Percentiles rank a stretch among this genome's conserved stretches.
These are phyloP conservation scores for Penicillium sp. DNA, from an alignment of 2,329 filamentous ascomycete species.

Conservation along the genomic window DNA sequence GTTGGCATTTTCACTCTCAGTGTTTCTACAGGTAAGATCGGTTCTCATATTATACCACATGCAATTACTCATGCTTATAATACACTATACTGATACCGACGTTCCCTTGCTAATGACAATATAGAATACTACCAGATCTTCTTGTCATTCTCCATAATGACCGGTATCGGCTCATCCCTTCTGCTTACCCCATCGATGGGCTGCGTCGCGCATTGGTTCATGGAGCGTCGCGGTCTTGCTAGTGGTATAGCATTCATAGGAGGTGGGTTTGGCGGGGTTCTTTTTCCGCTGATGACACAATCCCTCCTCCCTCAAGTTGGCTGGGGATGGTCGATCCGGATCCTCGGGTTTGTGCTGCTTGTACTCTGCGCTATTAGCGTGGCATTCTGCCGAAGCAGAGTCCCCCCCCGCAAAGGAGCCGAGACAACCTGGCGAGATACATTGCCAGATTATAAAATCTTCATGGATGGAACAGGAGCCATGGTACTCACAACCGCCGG, in stretches of 20 bases:
- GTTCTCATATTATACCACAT: neutral
- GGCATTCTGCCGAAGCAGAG: neutral
- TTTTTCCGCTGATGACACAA: slow-evolving; percentile 34
- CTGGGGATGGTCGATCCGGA: slow-evolving; percentile 37
- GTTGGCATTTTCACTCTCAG: neutral
- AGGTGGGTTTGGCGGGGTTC: slow-evolving; percentile 23
- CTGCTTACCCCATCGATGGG: neutral
- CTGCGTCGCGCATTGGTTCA: neutral
- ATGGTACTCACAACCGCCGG: neutral
- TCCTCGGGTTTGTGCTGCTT: slow-evolving; percentile 35
- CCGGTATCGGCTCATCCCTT: neutral
- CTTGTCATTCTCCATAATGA: neutral
- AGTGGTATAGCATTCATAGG: neutral
- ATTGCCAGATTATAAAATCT: neutral
- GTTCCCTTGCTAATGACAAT: neutral
- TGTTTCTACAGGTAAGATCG: neutral
- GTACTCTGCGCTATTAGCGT: neutral
- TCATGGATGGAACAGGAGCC: neutral
- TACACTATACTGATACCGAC: no score
- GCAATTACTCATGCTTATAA: neutral
- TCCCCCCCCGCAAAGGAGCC: neutral
- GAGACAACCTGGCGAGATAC: neutral
- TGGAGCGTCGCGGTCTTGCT: neutral
- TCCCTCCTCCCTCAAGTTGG: slow-evolving; percentile 29
- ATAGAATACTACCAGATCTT: neutral